These are phyloP conservation scores for Pythium brachiatum DNA, from an alignment of 352 stramenopile genomes.

Conservation along the genomic window DNA sequence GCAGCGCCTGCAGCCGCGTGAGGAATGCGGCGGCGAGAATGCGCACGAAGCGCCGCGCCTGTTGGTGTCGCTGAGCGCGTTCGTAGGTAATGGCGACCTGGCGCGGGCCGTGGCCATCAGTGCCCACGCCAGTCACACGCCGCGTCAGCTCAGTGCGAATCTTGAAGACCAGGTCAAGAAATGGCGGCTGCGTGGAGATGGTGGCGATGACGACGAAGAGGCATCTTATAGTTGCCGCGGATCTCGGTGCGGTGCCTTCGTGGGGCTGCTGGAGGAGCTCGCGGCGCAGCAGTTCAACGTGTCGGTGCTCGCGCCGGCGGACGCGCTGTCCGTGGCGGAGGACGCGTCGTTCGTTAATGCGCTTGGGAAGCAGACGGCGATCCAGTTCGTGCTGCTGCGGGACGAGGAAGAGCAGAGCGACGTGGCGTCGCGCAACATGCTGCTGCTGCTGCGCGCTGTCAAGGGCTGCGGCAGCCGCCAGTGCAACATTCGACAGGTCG, in stretches of 20 bases:
- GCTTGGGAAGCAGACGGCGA: conserved; percentile 10
- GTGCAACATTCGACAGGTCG: conserved; percentile 31
- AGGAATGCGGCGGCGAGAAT: not conserved
- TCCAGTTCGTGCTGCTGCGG: conserved; percentile 44
- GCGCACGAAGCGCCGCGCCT: conserved; percentile 9
- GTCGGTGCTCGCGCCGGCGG: conserved; percentile 26
- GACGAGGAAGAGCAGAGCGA: conserved; percentile 33
- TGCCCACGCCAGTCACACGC: conserved; percentile 9
- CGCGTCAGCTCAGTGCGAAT: conserved; percentile 6
- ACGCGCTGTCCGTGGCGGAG: conserved; percentile 13
- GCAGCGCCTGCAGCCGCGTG: conserved; percentile 18
- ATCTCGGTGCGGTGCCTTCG: conserved; percentile 2
- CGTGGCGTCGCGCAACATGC: conserved; percentile 26
- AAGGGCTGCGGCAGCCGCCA: conserved; percentile 23
- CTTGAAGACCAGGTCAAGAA: conserved; percentile 17
- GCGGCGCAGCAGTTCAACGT: conserved; percentile 21
- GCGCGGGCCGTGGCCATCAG: conserved; percentile 18
- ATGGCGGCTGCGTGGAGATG: conserved; percentile 14
- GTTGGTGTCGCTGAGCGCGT: conserved; percentile 22
- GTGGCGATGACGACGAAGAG: not conserved
- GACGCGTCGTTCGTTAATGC: not conserved
- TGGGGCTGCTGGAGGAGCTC: conserved; percentile 13
- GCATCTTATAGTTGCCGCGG: not conserved
- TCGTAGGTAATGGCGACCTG: conserved; percentile 12
- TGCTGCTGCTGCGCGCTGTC: conserved; percentile 25